These are phyloP conservation scores for Sordariomycetes sp. DNA, from an alignment of 2,329 filamentous ascomycete genomes.

Conservation along the genomic window DNA sequence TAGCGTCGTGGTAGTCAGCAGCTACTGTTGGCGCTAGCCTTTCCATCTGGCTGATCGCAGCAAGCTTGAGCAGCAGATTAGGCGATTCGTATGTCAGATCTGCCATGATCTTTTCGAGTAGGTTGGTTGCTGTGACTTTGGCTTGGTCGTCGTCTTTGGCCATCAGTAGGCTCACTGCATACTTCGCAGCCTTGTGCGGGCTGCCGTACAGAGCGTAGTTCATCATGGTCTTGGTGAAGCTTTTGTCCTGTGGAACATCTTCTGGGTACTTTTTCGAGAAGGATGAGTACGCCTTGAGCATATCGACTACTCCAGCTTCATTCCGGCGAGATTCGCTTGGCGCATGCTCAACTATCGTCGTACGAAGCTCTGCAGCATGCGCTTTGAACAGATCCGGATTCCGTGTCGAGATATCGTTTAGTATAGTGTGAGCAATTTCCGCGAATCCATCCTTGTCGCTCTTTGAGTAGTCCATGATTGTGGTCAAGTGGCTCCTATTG, in stretches of 20 bases:
- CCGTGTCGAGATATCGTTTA: conserved; percentile 83
- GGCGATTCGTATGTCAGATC: conserved; percentile 64
- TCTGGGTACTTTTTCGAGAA: conserved; percentile 80
- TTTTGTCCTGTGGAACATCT: conserved; percentile 73
- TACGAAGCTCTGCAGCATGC: conserved; percentile 85
- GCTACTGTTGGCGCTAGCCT: conserved; percentile 65
- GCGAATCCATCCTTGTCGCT: conserved; percentile 74
- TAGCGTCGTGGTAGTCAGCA: conserved; percentile 64
- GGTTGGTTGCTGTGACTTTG: conserved; percentile 73
- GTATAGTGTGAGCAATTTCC: conserved; percentile 72
- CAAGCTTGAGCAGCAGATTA: conserved; percentile 68
- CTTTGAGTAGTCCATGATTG: conserved; percentile 80
- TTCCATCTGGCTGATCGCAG: conserved; percentile 65
- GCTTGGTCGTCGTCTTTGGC: conserved; percentile 64
- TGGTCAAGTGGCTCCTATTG: conserved; percentile 86
- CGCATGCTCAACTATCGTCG: conserved; percentile 71
- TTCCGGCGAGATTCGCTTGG: conserved; percentile 61
- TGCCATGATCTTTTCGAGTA: conserved; percentile 67
- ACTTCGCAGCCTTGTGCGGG: conserved; percentile 79
- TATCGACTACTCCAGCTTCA: conserved; percentile 71
- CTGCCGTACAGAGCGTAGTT: conserved; percentile 76
- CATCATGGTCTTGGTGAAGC: conserved; percentile 72
- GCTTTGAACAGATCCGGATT: conserved; percentile 89
- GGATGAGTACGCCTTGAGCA: conserved; percentile 85
- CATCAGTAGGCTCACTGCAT: conserved; percentile 85